Conservation (phyloP, 441 rosid genomes). For the Erodium trifolium region DNA sequence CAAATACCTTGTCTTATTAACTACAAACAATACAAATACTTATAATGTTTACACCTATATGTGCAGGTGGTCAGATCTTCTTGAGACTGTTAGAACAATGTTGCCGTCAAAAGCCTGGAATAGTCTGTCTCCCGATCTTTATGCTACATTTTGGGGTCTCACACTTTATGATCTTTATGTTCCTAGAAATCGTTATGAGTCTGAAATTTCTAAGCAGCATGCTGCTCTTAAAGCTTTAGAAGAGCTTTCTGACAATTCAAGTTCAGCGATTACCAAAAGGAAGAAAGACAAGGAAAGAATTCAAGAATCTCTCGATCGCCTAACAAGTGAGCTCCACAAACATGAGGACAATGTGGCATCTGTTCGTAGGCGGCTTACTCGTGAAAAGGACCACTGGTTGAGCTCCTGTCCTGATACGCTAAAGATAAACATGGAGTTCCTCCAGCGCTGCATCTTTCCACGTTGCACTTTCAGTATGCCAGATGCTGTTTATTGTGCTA, state of each 20-base stretch:
- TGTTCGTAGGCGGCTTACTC: constrained; percentile 80
- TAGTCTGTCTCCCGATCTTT: constrained; percentile 98
- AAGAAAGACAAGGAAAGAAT: constrained; percentile 99
- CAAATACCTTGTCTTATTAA: too few relatives aligned
- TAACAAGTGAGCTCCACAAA: constrained; percentile 69
- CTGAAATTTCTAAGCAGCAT: constrained; percentile 96
- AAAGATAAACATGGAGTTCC: constrained; percentile 99
- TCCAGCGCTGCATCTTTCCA: constrained; percentile 98
- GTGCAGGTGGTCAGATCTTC: constrained; percentile 97
- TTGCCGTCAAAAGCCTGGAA: constrained; percentile 98
- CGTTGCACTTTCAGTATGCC: constrained; percentile 99
- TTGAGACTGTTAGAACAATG: constrained; percentile 80
- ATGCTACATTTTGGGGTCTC: constrained; percentile 98
- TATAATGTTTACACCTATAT: constrained; percentile 9
- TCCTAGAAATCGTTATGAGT: constrained; percentile 85
- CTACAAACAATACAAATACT: not conserved
- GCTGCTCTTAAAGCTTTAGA: constrained; percentile 92
- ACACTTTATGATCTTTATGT: constrained; percentile 98
- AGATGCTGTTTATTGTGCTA: constrained; percentile 97
- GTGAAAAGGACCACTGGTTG: constrained; percentile 96
- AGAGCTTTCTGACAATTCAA: constrained; percentile 92
- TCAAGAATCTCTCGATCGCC: constrained; percentile 96
- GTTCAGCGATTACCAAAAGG: constrained; percentile 91
- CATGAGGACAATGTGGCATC: constrained; percentile 97
- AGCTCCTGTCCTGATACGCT: constrained; percentile 98